Percentiles rank a stretch among this genome's conserved stretches.
These are phyloP conservation scores for Lentinula raphanica DNA, from an alignment of 768 basidiomycete genomes.

Conservation along the genomic window DNA sequence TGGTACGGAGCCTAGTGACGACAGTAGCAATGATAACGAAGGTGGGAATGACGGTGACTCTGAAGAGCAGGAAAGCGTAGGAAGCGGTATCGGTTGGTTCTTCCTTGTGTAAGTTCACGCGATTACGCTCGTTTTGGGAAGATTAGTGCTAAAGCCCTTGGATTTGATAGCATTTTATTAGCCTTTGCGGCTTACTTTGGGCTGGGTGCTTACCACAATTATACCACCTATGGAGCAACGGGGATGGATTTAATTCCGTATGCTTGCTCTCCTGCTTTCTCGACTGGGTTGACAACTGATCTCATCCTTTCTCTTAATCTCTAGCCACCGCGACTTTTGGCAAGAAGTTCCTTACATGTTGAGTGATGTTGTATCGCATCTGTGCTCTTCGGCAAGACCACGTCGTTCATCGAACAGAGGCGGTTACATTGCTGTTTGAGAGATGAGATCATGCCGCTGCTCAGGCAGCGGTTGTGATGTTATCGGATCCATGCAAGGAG, in stretches of 20 bases:
- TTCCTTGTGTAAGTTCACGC: constrained; percentile 65
- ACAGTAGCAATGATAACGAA: constrained; percentile 19
- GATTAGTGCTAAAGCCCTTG: constrained; percentile 5
- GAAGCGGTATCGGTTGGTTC: constrained; percentile 84
- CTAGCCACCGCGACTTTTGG: constrained; percentile 87
- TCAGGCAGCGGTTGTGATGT: no score
- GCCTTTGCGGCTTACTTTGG: constrained; percentile 67
- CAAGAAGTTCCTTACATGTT: constrained; percentile 84
- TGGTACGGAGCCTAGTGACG: constrained; percentile 24
- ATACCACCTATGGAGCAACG: constrained; percentile 79
- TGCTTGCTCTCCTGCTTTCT: constrained; percentile 27
- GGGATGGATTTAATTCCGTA: constrained; percentile 83
- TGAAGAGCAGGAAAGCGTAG: constrained; percentile 34
- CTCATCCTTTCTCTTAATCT: background rate
- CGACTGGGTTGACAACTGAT: no score
- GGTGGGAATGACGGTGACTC: constrained; percentile 21
- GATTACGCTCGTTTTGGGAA: no score
- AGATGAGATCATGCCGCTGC: no score
- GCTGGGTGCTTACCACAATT: constrained; percentile 84
- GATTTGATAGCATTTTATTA: constrained; percentile 51
- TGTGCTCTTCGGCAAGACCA: constrained; percentile 69
- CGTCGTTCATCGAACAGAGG: constrained; percentile 59
- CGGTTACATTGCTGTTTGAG: constrained; percentile 72
- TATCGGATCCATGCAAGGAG: no score
- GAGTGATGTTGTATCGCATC: constrained; percentile 68